Conservation (phyloP, 2,329 filamentous ascomycete species). For the Claviceps maximensis region DNA sequence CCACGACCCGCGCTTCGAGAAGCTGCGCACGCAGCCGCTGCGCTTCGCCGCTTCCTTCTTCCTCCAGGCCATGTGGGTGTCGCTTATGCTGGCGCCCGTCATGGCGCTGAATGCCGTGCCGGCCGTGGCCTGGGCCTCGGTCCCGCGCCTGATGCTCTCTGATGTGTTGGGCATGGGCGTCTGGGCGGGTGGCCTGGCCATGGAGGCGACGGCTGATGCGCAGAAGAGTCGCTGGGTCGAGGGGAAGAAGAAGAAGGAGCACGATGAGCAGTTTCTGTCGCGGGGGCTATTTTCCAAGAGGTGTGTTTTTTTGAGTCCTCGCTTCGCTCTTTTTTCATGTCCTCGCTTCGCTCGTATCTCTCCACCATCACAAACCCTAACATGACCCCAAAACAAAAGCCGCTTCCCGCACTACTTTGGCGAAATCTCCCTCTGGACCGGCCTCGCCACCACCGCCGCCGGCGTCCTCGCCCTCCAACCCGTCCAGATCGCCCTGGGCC, state of each 20-base stretch:
- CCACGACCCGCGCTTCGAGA: conserved; percentile 38
- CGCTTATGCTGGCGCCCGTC: conserved; percentile 52
- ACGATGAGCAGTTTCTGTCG: conserved; percentile 54
- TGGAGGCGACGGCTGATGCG: conserved; percentile 48
- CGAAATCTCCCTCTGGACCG: conserved; percentile 56
- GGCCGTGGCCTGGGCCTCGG: conserved; percentile 30
- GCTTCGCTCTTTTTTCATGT: neutral
- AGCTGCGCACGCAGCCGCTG: conserved; percentile 22
- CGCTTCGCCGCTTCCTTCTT: conserved; percentile 26
- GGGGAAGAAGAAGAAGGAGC: conserved; percentile 50
- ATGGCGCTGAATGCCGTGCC: conserved; percentile 51
- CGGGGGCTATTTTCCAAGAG: conserved; percentile 40
- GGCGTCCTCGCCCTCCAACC: conserved; percentile 41
- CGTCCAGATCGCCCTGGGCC: conserved; percentile 43
- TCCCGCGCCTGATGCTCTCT: conserved; percentile 33
- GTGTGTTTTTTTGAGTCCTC: neutral
- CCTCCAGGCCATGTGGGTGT: conserved; percentile 55
- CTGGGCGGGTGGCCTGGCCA: conserved; percentile 44
- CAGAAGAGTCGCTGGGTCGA: conserved; percentile 51
- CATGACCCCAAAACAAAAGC: too few species aligned
- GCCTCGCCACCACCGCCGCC: conserved; percentile 46
- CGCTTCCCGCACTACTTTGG: conserved; percentile 61
- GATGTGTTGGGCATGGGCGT: conserved; percentile 45
- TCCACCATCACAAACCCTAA: too few species aligned
- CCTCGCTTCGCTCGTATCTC: neutral